Percentiles rank a stretch among this genome's conserved stretches.
phyloP scores from a whole-genome alignment of 2,329 filamentous ascomycete genomes.

The Aspergillus novofumigatus region DNA sequence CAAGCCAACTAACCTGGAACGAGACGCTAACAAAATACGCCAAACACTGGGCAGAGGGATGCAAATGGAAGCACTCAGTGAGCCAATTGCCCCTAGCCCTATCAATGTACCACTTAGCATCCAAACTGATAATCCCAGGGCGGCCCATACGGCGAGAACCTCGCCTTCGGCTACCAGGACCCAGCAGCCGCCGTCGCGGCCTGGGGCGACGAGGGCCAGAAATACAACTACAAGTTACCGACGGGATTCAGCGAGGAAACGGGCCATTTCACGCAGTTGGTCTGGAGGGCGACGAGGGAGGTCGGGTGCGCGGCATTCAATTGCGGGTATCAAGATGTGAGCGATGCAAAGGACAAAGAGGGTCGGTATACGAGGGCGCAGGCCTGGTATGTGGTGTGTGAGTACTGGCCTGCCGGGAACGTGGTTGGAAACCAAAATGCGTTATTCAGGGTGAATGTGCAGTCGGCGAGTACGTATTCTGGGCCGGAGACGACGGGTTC shows the following conservation, averaged over 20 bases:
- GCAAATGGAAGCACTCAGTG: constrained; percentile 42
- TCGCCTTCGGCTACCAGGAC: constrained; percentile 63
- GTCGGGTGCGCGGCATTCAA: constrained; percentile 53
- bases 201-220: constrained; percentile 59
- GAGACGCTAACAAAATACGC: constrained; percentile 56
- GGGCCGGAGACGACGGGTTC: constrained; percentile 10
- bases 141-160: constrained; percentile 69
- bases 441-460: constrained; percentile 32
- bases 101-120: too few species aligned
- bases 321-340: constrained; percentile 33
- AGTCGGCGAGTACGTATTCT: constrained; percentile 15
- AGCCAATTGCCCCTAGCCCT: background rate
- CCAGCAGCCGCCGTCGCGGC: constrained; percentile 56
- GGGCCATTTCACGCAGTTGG: constrained; percentile 69
- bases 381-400: constrained; percentile 66
- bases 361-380: constrained; percentile 20
- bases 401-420: constrained; percentile 67
- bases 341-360: constrained; percentile 4
- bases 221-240: constrained; percentile 57
- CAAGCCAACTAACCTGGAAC: constrained; percentile 60
- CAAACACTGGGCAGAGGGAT: constrained; percentile 44
- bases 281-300: constrained; percentile 61
- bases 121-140: constrained; percentile 32
- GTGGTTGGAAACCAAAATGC: constrained; percentile 37
- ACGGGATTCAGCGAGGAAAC: constrained; percentile 56